Percentiles rank a stretch among this genome's conserved stretches.
Evolutionary conservation across 257 asterid genomes (phyloP).

Genomic region (Primulina eburnea): DNA sequence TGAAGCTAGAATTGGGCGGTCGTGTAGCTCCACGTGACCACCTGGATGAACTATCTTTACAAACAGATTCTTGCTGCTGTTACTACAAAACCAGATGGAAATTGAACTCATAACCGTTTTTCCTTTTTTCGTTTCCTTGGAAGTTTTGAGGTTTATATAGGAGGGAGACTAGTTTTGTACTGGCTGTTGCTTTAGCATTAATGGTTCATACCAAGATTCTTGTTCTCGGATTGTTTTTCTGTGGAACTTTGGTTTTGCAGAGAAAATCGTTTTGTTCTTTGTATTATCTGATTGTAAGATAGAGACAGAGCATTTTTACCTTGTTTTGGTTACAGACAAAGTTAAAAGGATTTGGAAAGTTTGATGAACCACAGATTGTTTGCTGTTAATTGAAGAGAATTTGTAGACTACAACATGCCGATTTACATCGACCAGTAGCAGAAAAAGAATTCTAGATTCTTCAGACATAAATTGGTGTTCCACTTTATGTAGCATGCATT

Average conservation of each 20-base stretch:
- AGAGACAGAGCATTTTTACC: neutral
- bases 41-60: slow-evolving; percentile 72
- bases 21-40: slow-evolving; percentile 72
- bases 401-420: neutral
- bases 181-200: slow-evolving; percentile 8
- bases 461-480: too few relatives aligned
- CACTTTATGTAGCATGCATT: too few relatives aligned
- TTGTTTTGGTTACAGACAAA: slow-evolving; percentile 10
- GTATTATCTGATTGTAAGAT: slow-evolving; percentile 13
- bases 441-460: neutral
- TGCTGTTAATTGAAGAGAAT: neutral
- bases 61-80: slow-evolving; percentile 36
- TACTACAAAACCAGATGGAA: slow-evolving; percentile 46
- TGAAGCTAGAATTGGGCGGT: slow-evolving; percentile 49
- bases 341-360: neutral
- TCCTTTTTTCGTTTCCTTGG: neutral
- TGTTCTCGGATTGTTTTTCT: slow-evolving; percentile 15
- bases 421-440: neutral
- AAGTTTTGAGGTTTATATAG: slow-evolving; percentile 6
- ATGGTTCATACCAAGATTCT: slow-evolving; percentile 3
- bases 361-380: neutral
- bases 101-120: slow-evolving; percentile 30
- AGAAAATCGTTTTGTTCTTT: slow-evolving; percentile 18
- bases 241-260: slow-evolving; percentile 27
- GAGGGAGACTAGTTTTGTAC: neutral